These are phyloP conservation scores for Pseudophaeomoniella oleicola DNA, from an alignment of 2,329 filamentous ascomycete species.

Conservation along the genomic window DNA sequence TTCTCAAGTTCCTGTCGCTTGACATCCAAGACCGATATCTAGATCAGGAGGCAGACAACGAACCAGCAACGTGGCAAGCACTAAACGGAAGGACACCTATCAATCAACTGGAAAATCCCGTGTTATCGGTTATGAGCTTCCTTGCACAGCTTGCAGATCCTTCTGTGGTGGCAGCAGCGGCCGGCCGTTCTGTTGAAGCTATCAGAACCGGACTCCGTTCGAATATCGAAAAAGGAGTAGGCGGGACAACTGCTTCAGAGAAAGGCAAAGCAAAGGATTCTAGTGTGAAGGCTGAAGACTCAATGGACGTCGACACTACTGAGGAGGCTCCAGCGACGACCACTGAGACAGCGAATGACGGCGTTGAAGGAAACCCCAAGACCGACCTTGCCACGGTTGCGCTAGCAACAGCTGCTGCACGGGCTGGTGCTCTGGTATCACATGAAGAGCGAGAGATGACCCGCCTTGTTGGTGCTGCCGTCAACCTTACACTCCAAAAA, in stretches of 20 bases:
- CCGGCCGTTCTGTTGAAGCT: conserved; percentile 73
- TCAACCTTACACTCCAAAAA: conserved; percentile 90
- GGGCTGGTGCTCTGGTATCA: conserved; percentile 75
- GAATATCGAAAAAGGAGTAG: conserved; percentile 52
- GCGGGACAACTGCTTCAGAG: conserved; percentile 35
- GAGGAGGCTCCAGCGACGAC: conserved; percentile 2
- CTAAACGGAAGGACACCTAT: conserved; percentile 75
- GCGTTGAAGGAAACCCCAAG: conserved; percentile 17
- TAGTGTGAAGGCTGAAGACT: conserved; percentile 13
- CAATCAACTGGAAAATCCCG: conserved; percentile 84
- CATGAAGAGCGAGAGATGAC: conserved; percentile 97
- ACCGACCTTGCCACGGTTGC: conserved; percentile 57
- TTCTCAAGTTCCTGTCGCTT: conserved; percentile 87
- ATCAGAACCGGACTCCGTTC: conserved; percentile 67
- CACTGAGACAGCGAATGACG: conserved; percentile 24
- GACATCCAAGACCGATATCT: conserved; percentile 97
- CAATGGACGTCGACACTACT: conserved; percentile 46
- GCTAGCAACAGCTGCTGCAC: conserved; percentile 71
- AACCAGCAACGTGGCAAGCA: conserved; percentile 52
- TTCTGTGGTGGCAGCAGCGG: conserved; percentile 76
- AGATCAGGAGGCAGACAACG: conserved; percentile 52
- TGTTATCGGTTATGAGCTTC: conserved; percentile 92
- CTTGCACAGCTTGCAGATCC: conserved; percentile 84
- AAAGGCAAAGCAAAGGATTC: conserved; percentile 33
- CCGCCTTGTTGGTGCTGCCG: conserved; percentile 75